Evolutionary conservation across 2,329 filamentous ascomycete genomes (phyloP).

Genomic region (Bimuria novae-zelandiae): DNA sequence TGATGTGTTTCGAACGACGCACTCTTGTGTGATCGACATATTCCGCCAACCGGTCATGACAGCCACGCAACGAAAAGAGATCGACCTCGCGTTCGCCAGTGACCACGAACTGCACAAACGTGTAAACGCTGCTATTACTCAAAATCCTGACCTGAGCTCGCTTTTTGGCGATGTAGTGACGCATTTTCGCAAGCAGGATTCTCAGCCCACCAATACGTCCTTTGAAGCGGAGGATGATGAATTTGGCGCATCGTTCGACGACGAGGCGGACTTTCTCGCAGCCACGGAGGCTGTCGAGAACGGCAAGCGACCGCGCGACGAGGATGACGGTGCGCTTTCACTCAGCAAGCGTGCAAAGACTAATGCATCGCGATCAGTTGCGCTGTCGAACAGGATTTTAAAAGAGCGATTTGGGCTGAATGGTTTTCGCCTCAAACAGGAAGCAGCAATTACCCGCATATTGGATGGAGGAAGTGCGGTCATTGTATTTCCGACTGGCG

Average conservation of each 20-base stretch:
- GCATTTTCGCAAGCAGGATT: neutral
- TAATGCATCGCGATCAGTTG: constrained; percentile 19
- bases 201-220: neutral
- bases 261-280: constrained; percentile 1
- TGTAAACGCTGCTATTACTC: neutral
- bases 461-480: constrained; percentile 51
- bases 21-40: neutral
- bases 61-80: neutral
- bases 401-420: constrained; percentile 48
- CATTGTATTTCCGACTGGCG: constrained; percentile 80
- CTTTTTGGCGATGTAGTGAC: neutral
- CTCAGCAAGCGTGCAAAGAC: neutral
- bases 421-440: constrained; percentile 53
- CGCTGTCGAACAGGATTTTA: constrained; percentile 43
- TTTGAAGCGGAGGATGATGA: neutral
- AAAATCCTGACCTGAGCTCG: neutral
- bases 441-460: constrained; percentile 50
- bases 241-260: neutral
- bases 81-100: neutral
- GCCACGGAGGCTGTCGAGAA: constrained; percentile 8
- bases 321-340: neutral
- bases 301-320: neutral
- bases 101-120: neutral
- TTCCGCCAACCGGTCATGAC: neutral
- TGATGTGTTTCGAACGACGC: neutral